phyloP scores from a whole-genome alignment of 805 yeast genomes.

The Metschnikowia henanensis region DNA sequence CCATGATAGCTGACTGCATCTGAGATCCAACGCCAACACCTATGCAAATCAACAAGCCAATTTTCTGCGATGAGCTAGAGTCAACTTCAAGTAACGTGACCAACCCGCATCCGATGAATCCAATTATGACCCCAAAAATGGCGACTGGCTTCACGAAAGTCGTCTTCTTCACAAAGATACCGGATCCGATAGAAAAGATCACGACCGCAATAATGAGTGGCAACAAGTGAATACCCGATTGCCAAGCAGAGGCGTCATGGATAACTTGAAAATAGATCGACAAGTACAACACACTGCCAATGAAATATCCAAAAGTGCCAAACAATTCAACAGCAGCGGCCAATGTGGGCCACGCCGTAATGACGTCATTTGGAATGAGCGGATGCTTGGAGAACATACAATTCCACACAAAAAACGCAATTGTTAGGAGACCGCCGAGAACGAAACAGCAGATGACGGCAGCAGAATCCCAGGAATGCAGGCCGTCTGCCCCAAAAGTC shows the following conservation, averaged over 20 bases:
- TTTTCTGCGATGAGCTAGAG: slow-evolving; percentile 34
- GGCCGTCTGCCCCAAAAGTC: slow-evolving; percentile 24
- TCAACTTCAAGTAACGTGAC: slow-evolving; percentile 40
- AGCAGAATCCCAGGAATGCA: slow-evolving; percentile 23
- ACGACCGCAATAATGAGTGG: slow-evolving; percentile 44
- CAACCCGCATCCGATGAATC: slow-evolving; percentile 46
- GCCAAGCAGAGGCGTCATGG: slow-evolving; percentile 39
- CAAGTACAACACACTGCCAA: slow-evolving; percentile 26
- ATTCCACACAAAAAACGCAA: slow-evolving; percentile 22
- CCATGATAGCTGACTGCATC: slow-evolving; percentile 45
- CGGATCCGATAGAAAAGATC: slow-evolving; percentile 35
- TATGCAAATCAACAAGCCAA: slow-evolving; percentile 46
- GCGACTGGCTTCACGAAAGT: slow-evolving; percentile 43
- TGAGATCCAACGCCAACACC: slow-evolving; percentile 51
- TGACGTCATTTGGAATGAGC: slow-evolving; percentile 19
- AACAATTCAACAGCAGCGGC: slow-evolving; percentile 17
- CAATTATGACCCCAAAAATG: slow-evolving; percentile 33
- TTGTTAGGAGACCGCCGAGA: slow-evolving; percentile 20
- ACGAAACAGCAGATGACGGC: slow-evolving; percentile 25
- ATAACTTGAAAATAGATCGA: slow-evolving; percentile 53
- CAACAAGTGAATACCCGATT: slow-evolving; percentile 46
- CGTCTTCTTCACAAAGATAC: slow-evolving; percentile 37
- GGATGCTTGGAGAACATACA: slow-evolving; percentile 19
- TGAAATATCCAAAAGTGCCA: slow-evolving; percentile 21
- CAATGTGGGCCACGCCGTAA: slow-evolving; percentile 13